phyloP scores from a whole-genome alignment of 352 stramenopile species.

The Globisporangium parvum region DNA sequence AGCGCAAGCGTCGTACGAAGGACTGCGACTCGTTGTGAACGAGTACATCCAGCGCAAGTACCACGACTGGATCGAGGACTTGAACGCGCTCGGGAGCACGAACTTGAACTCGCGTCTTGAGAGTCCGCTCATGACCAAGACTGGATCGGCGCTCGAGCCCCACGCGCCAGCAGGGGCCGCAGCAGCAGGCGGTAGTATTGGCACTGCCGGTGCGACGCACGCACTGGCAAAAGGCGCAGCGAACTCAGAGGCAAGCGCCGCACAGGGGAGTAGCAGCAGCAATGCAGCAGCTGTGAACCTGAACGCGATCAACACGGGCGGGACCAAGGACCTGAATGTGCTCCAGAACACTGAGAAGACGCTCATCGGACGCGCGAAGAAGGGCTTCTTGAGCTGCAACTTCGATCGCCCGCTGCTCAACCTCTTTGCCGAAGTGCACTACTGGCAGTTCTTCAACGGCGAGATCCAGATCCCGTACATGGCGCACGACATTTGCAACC shows the following conservation, averaged over 20 bases:
- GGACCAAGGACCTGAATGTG: slow-evolving; percentile 45
- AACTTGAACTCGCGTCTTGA: slow-evolving; percentile 81
- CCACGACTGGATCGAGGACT: slow-evolving; percentile 86
- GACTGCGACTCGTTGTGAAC: slow-evolving; percentile 75
- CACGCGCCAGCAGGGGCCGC: slow-evolving; percentile 1
- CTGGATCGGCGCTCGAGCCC: slow-evolving; percentile 17
- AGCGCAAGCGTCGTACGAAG: slow-evolving; percentile 66
- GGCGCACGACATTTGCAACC: slow-evolving; percentile 93
- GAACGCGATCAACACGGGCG: slow-evolving; percentile 18
- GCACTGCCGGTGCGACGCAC: not conserved
- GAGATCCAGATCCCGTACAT: slow-evolving; percentile 94
- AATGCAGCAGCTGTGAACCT: slow-evolving; percentile 21
- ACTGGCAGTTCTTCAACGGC: slow-evolving; percentile 90
- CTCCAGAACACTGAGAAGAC: slow-evolving; percentile 79
- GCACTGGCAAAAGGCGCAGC: not conserved
- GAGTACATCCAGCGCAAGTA: slow-evolving; percentile 90
- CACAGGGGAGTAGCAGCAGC: not conserved
- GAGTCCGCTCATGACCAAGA: slow-evolving; percentile 85
- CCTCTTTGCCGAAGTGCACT: slow-evolving; percentile 91
- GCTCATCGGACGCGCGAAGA: slow-evolving; percentile 70
- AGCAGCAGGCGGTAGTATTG: not conserved
- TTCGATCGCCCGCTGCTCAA: slow-evolving; percentile 91
- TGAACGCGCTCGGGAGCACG: slow-evolving; percentile 70
- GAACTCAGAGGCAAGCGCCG: not conserved
- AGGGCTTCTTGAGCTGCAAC: slow-evolving; percentile 91